Base-by-base conservation (phyloP, 805 yeast species). In the Jamesozyma spencerorum region DNA sequence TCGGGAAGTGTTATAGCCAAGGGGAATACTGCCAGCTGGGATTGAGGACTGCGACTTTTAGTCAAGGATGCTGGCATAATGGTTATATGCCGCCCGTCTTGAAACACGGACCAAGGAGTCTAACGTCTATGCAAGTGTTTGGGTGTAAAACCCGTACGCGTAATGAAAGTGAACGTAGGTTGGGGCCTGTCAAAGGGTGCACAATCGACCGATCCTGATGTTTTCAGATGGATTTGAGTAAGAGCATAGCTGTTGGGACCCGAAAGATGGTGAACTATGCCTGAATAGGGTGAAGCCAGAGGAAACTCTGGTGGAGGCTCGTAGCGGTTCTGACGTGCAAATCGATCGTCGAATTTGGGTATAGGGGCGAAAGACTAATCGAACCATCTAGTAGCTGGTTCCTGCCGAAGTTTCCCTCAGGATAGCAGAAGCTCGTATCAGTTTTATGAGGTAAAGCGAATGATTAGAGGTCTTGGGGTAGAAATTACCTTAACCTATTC, bases 281-380 rank as follows among this genome's bases (percentile, higher is more conserved):
- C 65, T 63, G 66, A 60, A 62, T 62, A 61, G 67, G 66, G 67
- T 61, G 65, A 62, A 62, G 67, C 66, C 66, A 60, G 67, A 62
- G 66, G 66, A 62, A 61, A 62, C 65, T 62, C 66, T 62, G 66
- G 67, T 62, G 66, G 67, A 62, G 65, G 65, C 65, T 61, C 68
- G 65, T 57, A 62, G 66, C 65, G 65, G 65, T 62, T 63, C 66
- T 63, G 66, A 63, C 65, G 66, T 63, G 66, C 66, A 63, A 63
- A 61, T 62, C 66, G 65, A 62, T 61, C 66, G 65, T 63, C 65
- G 63, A 62, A 60, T 62, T 62, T 62, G 66, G 65, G 66, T 63
- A 62, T 62, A 63, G 35, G 35, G 35, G 35, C 35, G 35, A 33
- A 33, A 60, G 66, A 62, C 64, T 64, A 62, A 62, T 61, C 66